phyloP scores from a whole-genome alignment of 1,284 basidiomycete species.

The Wallemia hederae region DNA sequence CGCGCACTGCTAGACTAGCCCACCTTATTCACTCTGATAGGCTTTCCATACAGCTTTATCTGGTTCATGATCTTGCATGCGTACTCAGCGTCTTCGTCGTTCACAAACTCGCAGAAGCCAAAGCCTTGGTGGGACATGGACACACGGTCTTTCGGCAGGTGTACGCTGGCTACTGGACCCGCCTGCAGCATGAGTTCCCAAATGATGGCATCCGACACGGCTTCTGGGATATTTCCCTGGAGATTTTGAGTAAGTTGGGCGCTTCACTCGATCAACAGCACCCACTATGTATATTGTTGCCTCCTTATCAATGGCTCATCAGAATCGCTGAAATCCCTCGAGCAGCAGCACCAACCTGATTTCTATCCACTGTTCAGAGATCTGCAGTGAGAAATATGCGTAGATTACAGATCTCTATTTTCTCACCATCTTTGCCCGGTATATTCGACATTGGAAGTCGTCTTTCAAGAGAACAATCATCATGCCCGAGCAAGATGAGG shows the following conservation, averaged over 20 bases:
- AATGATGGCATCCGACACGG: slow-evolving; percentile 68
- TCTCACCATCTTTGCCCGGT: neutral
- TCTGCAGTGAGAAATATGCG: neutral
- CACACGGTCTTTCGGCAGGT: slow-evolving; percentile 97
- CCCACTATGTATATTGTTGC: slow-evolving; percentile 72
- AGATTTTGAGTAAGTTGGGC: slow-evolving; percentile 1
- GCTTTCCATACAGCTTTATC: slow-evolving; percentile 95
- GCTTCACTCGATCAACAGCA: slow-evolving; percentile 3
- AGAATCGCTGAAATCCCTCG: neutral
- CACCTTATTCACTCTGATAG: slow-evolving; percentile 91
- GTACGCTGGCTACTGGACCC: slow-evolving; percentile 92
- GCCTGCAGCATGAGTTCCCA: slow-evolving; percentile 99
- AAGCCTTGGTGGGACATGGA: slow-evolving; percentile 96
- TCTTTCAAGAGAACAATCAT: no score
- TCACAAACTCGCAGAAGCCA: slow-evolving; percentile 94
- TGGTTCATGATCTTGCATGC: slow-evolving; percentile 99
- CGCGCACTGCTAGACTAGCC: slow-evolving; percentile 10
- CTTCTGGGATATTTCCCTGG: slow-evolving; percentile 86
- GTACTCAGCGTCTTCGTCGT: slow-evolving; percentile 94
- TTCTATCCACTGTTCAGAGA: neutral
- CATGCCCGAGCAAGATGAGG: neutral
- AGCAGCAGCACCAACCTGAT: neutral
- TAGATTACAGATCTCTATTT: neutral
- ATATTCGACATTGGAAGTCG: neutral
- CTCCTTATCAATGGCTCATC: slow-evolving; percentile 74